Base-by-base conservation (phyloP, 2,329 filamentous ascomycete genomes). In the Aspergillus sp. region DNA sequence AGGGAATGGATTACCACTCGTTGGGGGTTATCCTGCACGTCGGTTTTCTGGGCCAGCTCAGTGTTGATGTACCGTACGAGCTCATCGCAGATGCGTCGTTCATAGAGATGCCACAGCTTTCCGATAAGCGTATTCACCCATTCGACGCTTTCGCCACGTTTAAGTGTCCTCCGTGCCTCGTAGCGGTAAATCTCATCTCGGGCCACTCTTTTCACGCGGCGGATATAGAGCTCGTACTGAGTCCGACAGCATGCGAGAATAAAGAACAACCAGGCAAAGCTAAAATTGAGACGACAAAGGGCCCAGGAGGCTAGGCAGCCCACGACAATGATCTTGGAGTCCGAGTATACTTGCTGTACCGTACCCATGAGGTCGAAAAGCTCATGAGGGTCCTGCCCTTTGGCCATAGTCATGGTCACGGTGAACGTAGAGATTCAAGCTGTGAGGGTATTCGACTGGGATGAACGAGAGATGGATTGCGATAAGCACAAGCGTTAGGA, bases 51-150 rank as follows among this genome's bases (percentile, higher is more conserved):
- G n/a, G 49, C 49, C 10, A 54, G 46, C 9, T 48, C 46, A 10
- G 34, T 33, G 41, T 54, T 54, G 41, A 54, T 36, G 5, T 54
- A 51, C 26, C 43, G 50, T 1, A 54, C 46, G 8, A 54, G 41
- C 7, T 43, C 41, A 5, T 51, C 45, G 29, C 48, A 46, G n/a
- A 54, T 48, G 5, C 27, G 46, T 4, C 19, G 33, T 30, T 54
- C 48, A 43, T 54, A 52, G 40, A 52, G 48, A 36, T 54, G 50
- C 52, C 52, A 54, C 12, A 51, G 30, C 7, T 43, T 51, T 5
- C 43, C 44, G 1, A 54, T 12, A 7, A 48, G 29, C 3, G 29
- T 26, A n/a, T 54, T 54, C 8, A 51, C 30, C 52, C 52, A 54
- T 29, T 52, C 42, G 10, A 54, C 45, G 9, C 45, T 46, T 26